Conservation (phyloP, 371 early-diverging fungal species). For the Mortierella sp. region DNA sequence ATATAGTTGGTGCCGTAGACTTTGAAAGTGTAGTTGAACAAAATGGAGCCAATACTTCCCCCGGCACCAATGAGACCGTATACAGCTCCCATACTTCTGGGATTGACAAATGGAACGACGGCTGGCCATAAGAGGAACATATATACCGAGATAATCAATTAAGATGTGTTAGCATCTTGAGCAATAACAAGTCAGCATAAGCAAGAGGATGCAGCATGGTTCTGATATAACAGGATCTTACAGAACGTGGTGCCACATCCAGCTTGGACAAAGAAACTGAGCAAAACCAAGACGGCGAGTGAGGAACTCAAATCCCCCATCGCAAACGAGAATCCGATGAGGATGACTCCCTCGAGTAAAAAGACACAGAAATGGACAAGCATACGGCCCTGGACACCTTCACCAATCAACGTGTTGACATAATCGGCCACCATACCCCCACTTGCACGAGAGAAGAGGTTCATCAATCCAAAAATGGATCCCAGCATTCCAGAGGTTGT, state of each 20-base stretch:
- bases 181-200: neutral
- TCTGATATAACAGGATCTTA: constrained; percentile 13
- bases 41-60: constrained; percentile 62
- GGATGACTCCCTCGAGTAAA: constrained; percentile 55
- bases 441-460: constrained; percentile 67
- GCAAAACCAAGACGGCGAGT: constrained; percentile 53
- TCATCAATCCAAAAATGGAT: constrained; percentile 73
- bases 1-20: constrained; percentile 35
- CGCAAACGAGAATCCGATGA: constrained; percentile 56
- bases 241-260: constrained; percentile 52
- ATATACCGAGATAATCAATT: neutral
- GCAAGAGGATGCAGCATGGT: too few relatives aligned
- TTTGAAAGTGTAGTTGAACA: constrained; percentile 59
- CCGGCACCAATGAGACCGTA: constrained; percentile 62
- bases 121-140: constrained; percentile 33
- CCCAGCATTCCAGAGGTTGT: constrained; percentile 63
- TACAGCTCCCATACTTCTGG: constrained; percentile 51
- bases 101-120: constrained; percentile 59
- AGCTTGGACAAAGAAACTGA: constrained; percentile 61
- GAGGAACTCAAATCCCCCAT: constrained; percentile 28
- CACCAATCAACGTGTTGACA: constrained; percentile 33
- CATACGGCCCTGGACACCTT: constrained; percentile 56
- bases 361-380: constrained; percentile 57
- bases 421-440: constrained; percentile 68
- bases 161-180: constrained; percentile 3